Evolutionary conservation across 352 stramenopile genomes (phyloP), one percentile per base, ranked within the genome.

Genomic region (Pythium vanterpoolii): DNA sequence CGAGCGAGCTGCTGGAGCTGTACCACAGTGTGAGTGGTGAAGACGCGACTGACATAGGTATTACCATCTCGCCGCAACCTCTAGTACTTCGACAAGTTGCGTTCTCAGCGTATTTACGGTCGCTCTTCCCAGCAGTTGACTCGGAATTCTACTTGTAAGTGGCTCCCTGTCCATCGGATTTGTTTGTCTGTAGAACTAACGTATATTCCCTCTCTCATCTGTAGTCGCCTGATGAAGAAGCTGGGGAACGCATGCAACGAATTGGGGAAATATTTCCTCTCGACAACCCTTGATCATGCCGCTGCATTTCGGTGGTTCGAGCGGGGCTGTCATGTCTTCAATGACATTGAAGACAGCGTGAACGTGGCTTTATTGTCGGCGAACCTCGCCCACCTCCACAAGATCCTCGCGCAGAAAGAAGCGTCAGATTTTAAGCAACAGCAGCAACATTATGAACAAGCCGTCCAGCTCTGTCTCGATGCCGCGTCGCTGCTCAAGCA

Each of bases 101-200:
- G 6, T 94, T 92, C 55, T 63, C 72, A 24, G 70, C 84, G 5
- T 94, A 94, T 33, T 53, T 94, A 40, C 68, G 74, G 13, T 78
- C 78, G 10, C 61, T 94, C 2, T 79, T 75, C 14, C 82, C 80
- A 5, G 65, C 73, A 1, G 80, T 80, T 14, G 71, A 91, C 61
- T 89, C 84, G 21, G 82, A 94, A 52, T 59, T 89, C 10, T 94
- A 89, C 63, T 94, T 94, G 81, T 93, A 79, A 44, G 83, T 89
- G 13, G 11, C 24, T n/a, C n/a, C n/a, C n/a, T n/a, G n/a, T n/a
- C n/a, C n/a, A n/a, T n/a, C n/a, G n/a, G 42, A 48, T 48, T 48
- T 7, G 10, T 28, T 28, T 18, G 1, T n/a, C 24, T 28, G 42
- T 48, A 2, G 24, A 26, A 10, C 42, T 48, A 18, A 48, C 42